phyloP scores from a whole-genome alignment of 768 basidiomycete species.

The Cantharellus cinnabarinus region DNA sequence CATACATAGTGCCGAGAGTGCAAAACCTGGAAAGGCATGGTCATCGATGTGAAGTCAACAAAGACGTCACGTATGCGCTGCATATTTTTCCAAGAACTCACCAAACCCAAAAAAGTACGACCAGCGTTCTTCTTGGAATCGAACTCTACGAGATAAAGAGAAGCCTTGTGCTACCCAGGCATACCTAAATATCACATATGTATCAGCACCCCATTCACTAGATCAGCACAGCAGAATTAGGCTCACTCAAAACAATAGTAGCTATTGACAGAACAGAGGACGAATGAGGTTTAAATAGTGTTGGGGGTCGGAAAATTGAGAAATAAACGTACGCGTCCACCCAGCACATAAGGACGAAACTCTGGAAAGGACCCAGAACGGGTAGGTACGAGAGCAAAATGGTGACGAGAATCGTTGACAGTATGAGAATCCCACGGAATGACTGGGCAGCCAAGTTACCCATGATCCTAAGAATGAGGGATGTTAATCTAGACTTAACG shows the following conservation, averaged over 20 bases:
- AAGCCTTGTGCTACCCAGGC: conserved; percentile 59
- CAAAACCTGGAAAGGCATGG: conserved; percentile 29
- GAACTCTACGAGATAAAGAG: conserved; percentile 44
- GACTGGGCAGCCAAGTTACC: conserved; percentile 60
- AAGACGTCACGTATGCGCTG: neutral
- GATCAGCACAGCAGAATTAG: too few relatives aligned
- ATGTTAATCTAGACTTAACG: neutral
- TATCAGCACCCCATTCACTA: too few relatives aligned
- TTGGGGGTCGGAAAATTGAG: neutral
- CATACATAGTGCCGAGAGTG: conserved; percentile 49
- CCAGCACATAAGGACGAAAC: conserved; percentile 67
- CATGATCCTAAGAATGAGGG: conserved; percentile 21
- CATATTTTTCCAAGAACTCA: conserved; percentile 11
- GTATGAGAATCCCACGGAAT: conserved; percentile 63
- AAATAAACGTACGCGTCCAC: conserved; percentile 52
- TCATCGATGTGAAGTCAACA: neutral
- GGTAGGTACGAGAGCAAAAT: conserved; percentile 46
- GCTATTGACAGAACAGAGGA: conserved; percentile 19
- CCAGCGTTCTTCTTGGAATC: conserved; percentile 75
- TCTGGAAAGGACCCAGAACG: conserved; percentile 34
- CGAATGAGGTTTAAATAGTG: neutral
- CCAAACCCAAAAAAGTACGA: conserved; percentile 77
- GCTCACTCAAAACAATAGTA: conserved; percentile 82
- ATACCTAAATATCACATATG: neutral
- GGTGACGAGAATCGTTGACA: conserved; percentile 51